phyloP scores from a whole-genome alignment of 495 filamentous ascomycete genomes.

The Coniosporium apollinis region DNA sequence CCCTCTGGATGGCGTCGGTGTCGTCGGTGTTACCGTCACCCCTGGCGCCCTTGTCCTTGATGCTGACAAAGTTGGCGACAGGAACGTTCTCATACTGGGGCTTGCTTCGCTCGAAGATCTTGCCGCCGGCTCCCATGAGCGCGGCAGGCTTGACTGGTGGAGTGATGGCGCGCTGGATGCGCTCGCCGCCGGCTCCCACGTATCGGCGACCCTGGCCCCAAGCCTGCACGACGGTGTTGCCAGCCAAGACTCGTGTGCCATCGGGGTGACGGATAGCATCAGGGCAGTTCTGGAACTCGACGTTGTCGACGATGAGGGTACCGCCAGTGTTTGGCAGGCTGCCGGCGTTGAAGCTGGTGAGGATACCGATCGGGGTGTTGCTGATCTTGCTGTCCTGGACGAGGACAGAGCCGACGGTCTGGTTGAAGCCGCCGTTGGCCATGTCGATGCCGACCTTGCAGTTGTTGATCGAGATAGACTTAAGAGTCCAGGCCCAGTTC shows the following conservation, averaged over 20 bases:
- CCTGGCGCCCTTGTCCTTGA: constrained; percentile 38
- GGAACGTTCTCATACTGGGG: constrained; percentile 44
- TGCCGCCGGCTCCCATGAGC: constrained; percentile 27
- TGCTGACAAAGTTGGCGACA: constrained; percentile 39
- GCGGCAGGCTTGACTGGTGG: constrained; percentile 22
- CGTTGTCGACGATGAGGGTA: constrained; percentile 50
- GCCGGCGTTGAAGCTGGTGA: constrained; percentile 13
- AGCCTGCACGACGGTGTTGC: constrained; percentile 31
- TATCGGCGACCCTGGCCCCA: constrained; percentile 41
- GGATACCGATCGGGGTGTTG: constrained; percentile 21
- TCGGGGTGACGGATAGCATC: constrained; percentile 39
- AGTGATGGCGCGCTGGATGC: constrained; percentile 25
- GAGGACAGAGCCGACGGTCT: constrained; percentile 30
- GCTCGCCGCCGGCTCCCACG: constrained; percentile 24
- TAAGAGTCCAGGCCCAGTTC: constrained; percentile 40
- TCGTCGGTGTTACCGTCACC: constrained; percentile 64
- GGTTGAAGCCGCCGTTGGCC: constrained; percentile 27
- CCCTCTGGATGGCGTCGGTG: constrained; percentile 31
- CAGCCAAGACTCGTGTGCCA: constrained; percentile 36
- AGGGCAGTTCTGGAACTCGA: constrained; percentile 41
- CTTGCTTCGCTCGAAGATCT: constrained; percentile 48
- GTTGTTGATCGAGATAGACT: constrained; percentile 28
- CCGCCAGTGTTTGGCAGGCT: constrained; percentile 29
- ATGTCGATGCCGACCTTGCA: constrained; percentile 49
- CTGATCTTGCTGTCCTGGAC: constrained; percentile 24